phyloP scores from a whole-genome alignment of 441 rosid genomes.

The Brassica balearica region DNA sequence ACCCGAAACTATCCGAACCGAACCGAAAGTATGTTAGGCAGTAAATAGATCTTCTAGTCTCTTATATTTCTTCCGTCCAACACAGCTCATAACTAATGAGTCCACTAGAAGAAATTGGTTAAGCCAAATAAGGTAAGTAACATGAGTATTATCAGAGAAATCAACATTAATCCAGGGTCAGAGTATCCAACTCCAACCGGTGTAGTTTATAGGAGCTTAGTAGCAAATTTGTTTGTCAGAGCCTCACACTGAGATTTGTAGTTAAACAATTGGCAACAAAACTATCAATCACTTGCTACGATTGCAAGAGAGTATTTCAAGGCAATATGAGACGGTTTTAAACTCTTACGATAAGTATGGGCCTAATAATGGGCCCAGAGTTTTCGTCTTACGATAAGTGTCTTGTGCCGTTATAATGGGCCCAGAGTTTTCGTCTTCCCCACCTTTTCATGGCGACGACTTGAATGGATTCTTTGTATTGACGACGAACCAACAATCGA shows the following conservation, averaged over 20 bases:
- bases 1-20: too few species aligned
- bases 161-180: not conserved
- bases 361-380: constrained; percentile 6
- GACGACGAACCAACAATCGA: constrained; percentile 20
- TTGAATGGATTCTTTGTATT: not conserved
- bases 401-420: constrained; percentile 3
- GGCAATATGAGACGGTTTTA: too few species aligned
- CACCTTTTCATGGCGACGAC: not conserved
- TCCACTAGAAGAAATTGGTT: not conserved
- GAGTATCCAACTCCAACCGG: not conserved
- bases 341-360: too few species aligned
- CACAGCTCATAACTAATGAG: not conserved
- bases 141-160: too few species aligned
- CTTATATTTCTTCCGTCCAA: too few species aligned
- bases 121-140: not conserved
- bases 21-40: too few species aligned
- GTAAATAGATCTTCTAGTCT: too few species aligned
- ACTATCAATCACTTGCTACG: not conserved
- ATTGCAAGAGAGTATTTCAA: not conserved
- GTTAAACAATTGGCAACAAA: not conserved
- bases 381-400: not conserved
- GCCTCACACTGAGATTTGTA: not conserved
- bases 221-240: not conserved
- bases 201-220: not conserved
- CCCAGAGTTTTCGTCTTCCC: not conserved